Evolutionary conservation across 2,329 filamentous ascomycete genomes (phyloP).

Genomic region (Diaporthe sp.): DNA sequence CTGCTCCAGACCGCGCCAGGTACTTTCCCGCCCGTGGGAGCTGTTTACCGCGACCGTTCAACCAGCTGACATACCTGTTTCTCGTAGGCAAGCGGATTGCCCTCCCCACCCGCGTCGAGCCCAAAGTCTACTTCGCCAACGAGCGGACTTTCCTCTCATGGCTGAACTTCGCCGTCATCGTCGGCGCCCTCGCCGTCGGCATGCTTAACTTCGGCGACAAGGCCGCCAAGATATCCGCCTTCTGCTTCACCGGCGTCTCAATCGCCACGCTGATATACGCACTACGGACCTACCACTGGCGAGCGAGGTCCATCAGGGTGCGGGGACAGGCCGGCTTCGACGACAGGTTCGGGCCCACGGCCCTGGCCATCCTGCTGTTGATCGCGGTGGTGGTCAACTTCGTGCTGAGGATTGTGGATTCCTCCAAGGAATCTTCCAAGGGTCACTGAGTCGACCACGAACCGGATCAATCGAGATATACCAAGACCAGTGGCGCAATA

Average conservation of each 20-base stretch:
- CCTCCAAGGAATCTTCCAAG: constrained; percentile 56
- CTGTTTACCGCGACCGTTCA: not conserved
- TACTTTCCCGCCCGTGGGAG: constrained; percentile 57
- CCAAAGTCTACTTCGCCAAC: constrained; percentile 99
- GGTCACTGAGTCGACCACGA: constrained; percentile 39
- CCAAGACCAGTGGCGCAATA: not conserved
- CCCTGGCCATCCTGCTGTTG: constrained; percentile 87
- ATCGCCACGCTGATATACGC: constrained; percentile 98
- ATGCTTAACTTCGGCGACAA: constrained; percentile 98
- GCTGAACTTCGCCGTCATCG: constrained; percentile 99
- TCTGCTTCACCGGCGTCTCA: constrained; percentile 92
- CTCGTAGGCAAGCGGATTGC: constrained; percentile 93
- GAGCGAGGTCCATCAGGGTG: constrained; percentile 90
- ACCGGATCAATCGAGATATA: not conserved
- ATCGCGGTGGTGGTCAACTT: constrained; percentile 97
- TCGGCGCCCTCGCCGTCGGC: constrained; percentile 94
- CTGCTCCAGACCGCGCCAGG: constrained; percentile 94
- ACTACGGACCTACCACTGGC: constrained; percentile 95
- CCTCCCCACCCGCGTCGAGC: constrained; percentile 96
- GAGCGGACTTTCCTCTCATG: constrained; percentile 99
- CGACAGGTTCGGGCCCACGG: constrained; percentile 92
- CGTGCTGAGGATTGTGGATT: constrained; percentile 78
- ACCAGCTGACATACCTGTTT: constrained; percentile 32
- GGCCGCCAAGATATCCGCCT: constrained; percentile 93
- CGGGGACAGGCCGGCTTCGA: constrained; percentile 96